Conservation (phyloP, 2,329 filamentous ascomycete genomes). For the Hypoxylon sp. region DNA sequence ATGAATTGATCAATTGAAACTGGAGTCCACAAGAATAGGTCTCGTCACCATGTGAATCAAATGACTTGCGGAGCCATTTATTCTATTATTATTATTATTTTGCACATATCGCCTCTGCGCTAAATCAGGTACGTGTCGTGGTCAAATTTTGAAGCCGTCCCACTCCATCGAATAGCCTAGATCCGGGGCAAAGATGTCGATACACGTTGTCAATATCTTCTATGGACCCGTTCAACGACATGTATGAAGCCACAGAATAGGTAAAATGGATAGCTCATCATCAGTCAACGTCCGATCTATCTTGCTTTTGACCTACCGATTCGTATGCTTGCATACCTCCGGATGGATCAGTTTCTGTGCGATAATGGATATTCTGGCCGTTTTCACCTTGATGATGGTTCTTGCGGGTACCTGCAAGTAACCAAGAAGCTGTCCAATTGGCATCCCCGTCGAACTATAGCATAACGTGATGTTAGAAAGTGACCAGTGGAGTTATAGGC, state of each 20-base stretch:
- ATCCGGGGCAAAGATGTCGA: slow-evolving; percentile 12
- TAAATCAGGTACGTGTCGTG: slow-evolving; percentile 24
- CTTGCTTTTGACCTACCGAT: slow-evolving; percentile 32
- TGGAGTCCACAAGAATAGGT: slow-evolving; percentile 8
- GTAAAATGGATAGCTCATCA: slow-evolving; percentile 30
- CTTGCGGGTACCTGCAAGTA: slow-evolving; percentile 42
- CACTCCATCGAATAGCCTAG: slow-evolving; percentile 23
- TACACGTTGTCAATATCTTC: slow-evolving; percentile 38
- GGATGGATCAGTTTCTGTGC: slow-evolving; percentile 31
- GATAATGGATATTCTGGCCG: slow-evolving; percentile 35
- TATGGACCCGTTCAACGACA: slow-evolving; percentile 16
- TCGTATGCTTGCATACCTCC: slow-evolving; percentile 34
- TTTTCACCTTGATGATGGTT: slow-evolving; percentile 24
- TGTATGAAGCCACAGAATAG: slow-evolving; percentile 32
- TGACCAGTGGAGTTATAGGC: slow-evolving; percentile 22
- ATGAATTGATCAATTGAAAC: slow-evolving; percentile 31
- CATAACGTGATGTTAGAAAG: slow-evolving; percentile 33
- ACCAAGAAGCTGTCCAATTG: slow-evolving; percentile 39
- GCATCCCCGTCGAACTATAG: slow-evolving; percentile 28
- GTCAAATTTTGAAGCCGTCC: slow-evolving; percentile 24
- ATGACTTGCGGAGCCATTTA: slow-evolving; percentile 7
- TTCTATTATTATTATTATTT: slow-evolving; percentile 14
- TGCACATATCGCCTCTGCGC: slow-evolving; percentile 12
- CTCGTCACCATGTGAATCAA: slow-evolving; percentile 17
- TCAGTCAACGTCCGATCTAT: slow-evolving; percentile 30